phyloP scores from a whole-genome alignment of 202 grass and related monocot genomes.

The Elaeis oleifera region DNA sequence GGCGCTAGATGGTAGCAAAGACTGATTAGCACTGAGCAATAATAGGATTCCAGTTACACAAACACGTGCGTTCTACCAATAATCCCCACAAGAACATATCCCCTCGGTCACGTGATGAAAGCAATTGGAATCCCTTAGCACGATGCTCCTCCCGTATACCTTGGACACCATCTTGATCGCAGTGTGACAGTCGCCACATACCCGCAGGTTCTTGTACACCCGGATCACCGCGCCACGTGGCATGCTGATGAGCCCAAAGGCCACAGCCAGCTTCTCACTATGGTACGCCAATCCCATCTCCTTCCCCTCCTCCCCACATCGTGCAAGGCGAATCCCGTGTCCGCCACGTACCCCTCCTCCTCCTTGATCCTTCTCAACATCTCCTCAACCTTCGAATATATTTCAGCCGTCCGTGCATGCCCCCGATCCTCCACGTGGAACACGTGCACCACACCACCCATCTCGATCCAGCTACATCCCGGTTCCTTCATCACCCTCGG shows the following conservation, averaged over 20 bases:
- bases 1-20: no score
- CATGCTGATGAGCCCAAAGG: slow-evolving; percentile 39
- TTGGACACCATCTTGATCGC: slow-evolving; percentile 49
- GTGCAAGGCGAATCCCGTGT: slow-evolving; percentile 51
- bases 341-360: slow-evolving; percentile 32
- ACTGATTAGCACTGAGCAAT: no score
- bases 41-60: no score
- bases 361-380: slow-evolving; percentile 47
- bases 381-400: slow-evolving; percentile 46
- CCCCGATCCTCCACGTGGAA: slow-evolving; percentile 39
- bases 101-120: slow-evolving; percentile 60
- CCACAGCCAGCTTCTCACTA: slow-evolving; percentile 63
- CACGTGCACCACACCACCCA: slow-evolving; percentile 31
- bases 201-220: slow-evolving; percentile 69
- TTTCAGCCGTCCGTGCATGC: slow-evolving; percentile 29
- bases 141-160: slow-evolving; percentile 37
- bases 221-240: slow-evolving; percentile 31
- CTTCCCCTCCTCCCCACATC: slow-evolving; percentile 41
- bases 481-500: slow-evolving; percentile 41
- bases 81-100: slow-evolving; percentile 43
- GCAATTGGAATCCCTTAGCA: slow-evolving; percentile 45
- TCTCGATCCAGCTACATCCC: slow-evolving; percentile 46
- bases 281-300: slow-evolving; percentile 39
- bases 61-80: slow-evolving; percentile 29
- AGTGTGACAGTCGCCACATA: slow-evolving; percentile 52